Evolutionary conservation across 2,329 filamentous ascomycete genomes (phyloP).

Genomic region (Endocalyx cinctus): DNA sequence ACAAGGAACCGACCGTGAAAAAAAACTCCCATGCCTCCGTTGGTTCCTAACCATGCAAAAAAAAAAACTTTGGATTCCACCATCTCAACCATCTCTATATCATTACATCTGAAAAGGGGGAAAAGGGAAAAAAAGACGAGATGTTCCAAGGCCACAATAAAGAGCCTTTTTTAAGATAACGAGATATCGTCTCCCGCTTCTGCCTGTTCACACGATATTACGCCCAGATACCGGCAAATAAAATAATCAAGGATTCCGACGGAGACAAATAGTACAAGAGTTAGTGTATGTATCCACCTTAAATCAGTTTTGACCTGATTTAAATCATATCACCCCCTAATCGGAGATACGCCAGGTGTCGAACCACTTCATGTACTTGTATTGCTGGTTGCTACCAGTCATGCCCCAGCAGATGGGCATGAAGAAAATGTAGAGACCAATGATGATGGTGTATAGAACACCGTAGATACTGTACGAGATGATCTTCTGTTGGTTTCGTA

Average conservation of each 20-base stretch:
- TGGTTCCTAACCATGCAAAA: too few species aligned
- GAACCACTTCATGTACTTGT: conserved; percentile 92
- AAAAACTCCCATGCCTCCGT: too few species aligned
- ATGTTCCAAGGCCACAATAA: background rate
- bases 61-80: too few species aligned
- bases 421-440: conserved; percentile 85
- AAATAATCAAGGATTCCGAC: too few species aligned
- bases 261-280: too few species aligned
- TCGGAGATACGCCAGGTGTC: conserved; percentile 80
- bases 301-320: too few species aligned
- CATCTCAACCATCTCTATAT: too few species aligned
- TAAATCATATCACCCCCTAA: conserved; percentile 22
- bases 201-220: too few species aligned
- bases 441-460: conserved; percentile 66
- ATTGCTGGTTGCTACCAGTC: conserved; percentile 77
- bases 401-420: conserved; percentile 96
- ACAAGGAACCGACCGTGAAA: too few species aligned
- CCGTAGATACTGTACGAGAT: conserved; percentile 68
- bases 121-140: conserved; percentile 7
- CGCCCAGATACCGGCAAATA: too few species aligned
- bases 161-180: background rate
- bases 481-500: conserved; percentile 59
- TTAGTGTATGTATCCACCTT: too few species aligned
- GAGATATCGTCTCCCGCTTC: too few species aligned
- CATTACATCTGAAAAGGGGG: conserved; percentile 19